These are phyloP conservation scores for Umbelopsis sp. DNA, from an alignment of 192 early-diverging fungal genomes.

Conservation along the genomic window DNA sequence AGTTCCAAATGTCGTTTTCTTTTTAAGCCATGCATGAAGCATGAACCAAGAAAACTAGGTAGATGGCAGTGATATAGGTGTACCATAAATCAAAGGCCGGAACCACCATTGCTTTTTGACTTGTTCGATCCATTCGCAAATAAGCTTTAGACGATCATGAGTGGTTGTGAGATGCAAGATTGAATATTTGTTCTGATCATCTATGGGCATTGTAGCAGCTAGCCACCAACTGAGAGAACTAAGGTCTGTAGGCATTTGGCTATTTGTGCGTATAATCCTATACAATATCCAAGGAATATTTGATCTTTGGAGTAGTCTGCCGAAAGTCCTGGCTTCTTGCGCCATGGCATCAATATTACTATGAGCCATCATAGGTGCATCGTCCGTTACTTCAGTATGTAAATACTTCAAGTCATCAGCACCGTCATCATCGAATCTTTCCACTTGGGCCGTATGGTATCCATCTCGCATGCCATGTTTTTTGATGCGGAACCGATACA, in stretches of 20 bases:
- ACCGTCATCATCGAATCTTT: slow-evolving; percentile 50
- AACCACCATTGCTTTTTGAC: slow-evolving; percentile 37
- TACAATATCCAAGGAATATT: slow-evolving; percentile 14
- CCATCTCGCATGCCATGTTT: slow-evolving; percentile 44
- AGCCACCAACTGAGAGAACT: slow-evolving; percentile 49
- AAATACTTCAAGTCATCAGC: slow-evolving; percentile 28
- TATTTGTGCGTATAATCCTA: slow-evolving; percentile 19
- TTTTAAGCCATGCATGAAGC: background rate
- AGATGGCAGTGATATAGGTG: background rate
- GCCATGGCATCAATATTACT: background rate
- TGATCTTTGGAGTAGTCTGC: background rate
- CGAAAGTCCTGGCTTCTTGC: background rate
- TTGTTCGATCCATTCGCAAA: slow-evolving; percentile 49
- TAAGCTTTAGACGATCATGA: slow-evolving; percentile 45
- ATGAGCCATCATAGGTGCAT: background rate
- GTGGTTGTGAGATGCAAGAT: slow-evolving; percentile 43
- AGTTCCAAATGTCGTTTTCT: background rate
- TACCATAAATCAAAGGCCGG: background rate
- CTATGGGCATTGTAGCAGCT: slow-evolving; percentile 50
- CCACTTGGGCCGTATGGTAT: slow-evolving; percentile 49
- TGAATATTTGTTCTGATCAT: slow-evolving; percentile 43
- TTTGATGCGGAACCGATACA: slow-evolving; percentile 45
- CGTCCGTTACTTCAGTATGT: background rate
- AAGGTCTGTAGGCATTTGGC: slow-evolving; percentile 6
- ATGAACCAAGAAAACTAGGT: background rate